Conservation (phyloP, 106 monocot genomes). For the Dendrobium nobile region DNA sequence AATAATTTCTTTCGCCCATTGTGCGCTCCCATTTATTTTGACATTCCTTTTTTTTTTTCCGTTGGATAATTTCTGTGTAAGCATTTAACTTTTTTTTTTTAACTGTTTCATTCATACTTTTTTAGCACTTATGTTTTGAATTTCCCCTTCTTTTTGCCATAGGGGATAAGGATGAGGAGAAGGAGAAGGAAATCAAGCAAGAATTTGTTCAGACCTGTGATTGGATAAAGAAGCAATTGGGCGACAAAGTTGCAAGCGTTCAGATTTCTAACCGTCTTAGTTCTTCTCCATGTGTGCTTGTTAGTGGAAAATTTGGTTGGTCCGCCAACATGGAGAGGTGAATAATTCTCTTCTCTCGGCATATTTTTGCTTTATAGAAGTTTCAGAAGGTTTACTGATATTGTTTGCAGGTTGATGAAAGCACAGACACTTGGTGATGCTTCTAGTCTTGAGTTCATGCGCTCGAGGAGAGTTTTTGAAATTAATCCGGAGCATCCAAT, state of each 20-base stretch:
- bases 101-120: neutral
- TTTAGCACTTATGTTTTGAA: neutral
- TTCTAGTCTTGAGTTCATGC: constrained; percentile 82
- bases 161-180: constrained; percentile 95
- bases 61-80: no score
- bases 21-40: neutral
- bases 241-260: constrained; percentile 85
- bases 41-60: neutral
- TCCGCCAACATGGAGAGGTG: constrained; percentile 99
- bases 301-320: constrained; percentile 97
- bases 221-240: constrained; percentile 87
- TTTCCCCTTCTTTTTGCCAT: neutral
- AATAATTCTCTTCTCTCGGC: neutral
- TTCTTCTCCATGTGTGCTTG: constrained; percentile 88
- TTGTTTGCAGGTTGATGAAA: constrained; percentile 73
- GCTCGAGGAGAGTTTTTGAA: constrained; percentile 83
- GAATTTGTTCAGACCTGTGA: constrained; percentile 78
- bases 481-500: constrained; percentile 95
- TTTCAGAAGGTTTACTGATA: neutral
- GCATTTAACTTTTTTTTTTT: neutral
- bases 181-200: constrained; percentile 83
- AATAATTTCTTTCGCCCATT: neutral
- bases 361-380: neutral
- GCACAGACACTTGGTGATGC: constrained; percentile 80
- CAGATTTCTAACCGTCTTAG: constrained; percentile 90